These are phyloP conservation scores for Fusarium sp. DNA, from an alignment of 2,329 filamentous ascomycete genomes.

Conservation along the genomic window DNA sequence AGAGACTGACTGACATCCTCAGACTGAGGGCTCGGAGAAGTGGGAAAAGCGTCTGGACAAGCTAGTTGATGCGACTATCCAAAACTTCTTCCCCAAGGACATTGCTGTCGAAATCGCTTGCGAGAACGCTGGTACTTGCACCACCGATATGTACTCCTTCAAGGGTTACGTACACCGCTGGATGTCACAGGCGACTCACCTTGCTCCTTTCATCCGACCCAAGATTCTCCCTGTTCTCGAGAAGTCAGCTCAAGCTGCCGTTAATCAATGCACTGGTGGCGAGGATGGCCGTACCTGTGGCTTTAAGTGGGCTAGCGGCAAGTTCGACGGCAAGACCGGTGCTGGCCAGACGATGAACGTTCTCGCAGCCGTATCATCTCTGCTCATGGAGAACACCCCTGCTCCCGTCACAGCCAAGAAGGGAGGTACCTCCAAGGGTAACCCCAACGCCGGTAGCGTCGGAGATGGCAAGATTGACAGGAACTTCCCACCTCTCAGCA, in stretches of 20 bases:
- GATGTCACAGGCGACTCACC: slow-evolving; percentile 64
- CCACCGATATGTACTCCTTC: slow-evolving; percentile 72
- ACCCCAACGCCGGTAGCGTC: slow-evolving; percentile 57
- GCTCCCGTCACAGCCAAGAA: slow-evolving; percentile 59
- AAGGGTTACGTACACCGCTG: slow-evolving; percentile 71
- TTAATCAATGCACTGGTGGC: slow-evolving; percentile 66
- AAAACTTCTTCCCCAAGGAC: slow-evolving; percentile 66
- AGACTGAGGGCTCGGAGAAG: slow-evolving; percentile 61
- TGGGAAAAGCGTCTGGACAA: slow-evolving; percentile 65
- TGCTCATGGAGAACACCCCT: slow-evolving; percentile 58
- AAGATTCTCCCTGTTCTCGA: slow-evolving; percentile 64
- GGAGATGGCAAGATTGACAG: slow-evolving; percentile 52
- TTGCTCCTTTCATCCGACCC: slow-evolving; percentile 65
- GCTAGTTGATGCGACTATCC: slow-evolving; percentile 52
- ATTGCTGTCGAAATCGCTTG: slow-evolving; percentile 73
- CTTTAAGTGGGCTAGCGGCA: slow-evolving; percentile 63
- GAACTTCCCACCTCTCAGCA: slow-evolving; percentile 53
- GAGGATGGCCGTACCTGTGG: slow-evolving; percentile 63
- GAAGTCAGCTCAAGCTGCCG: slow-evolving; percentile 65
- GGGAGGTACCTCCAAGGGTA: slow-evolving; percentile 64
- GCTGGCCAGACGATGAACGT: slow-evolving; percentile 72
- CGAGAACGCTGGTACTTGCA: slow-evolving; percentile 66
- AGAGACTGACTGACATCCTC: slow-evolving; percentile 12
- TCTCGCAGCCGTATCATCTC: slow-evolving; percentile 65
- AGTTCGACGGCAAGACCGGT: slow-evolving; percentile 66